A percentile compares a stretch with the other conserved stretches of the same genome.
Evolutionary conservation across 805 yeast genomes (phyloP).

Genomic region (Saturnispora kantuleensis): DNA sequence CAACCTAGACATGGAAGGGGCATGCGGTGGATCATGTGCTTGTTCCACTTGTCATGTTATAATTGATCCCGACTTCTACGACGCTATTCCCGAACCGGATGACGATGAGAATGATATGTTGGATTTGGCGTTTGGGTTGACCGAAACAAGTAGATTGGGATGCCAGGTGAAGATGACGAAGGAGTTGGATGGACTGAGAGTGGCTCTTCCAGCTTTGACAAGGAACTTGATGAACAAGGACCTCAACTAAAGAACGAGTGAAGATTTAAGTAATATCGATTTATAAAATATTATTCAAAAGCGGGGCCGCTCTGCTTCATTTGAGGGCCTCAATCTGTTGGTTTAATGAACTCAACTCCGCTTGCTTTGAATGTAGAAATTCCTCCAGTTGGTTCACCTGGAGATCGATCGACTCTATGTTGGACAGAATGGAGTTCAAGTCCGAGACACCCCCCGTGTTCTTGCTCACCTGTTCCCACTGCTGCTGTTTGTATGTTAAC

Average conservation of each 20-base stretch:
- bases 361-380: conserved; percentile 50
- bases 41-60: conserved; percentile 97
- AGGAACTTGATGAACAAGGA: conserved; percentile 80
- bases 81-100: conserved; percentile 83
- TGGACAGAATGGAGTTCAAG: conserved; percentile 45
- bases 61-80: conserved; percentile 91
- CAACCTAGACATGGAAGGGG: conserved; percentile 92
- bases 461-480: conserved; percentile 33
- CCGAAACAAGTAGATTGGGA: conserved; percentile 93
- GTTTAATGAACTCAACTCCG: conserved; percentile 45
- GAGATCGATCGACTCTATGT: conserved; percentile 59
- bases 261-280: neutral
- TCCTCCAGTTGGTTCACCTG: conserved; percentile 69
- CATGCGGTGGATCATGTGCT: conserved; percentile 99
- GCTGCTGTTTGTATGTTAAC: conserved; percentile 63
- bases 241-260: conserved; percentile 32
- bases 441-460: conserved; percentile 23
- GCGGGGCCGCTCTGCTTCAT: neutral
- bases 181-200: conserved; percentile 85
- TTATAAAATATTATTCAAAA: neutral
- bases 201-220: conserved; percentile 96
- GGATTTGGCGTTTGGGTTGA: conserved; percentile 92
- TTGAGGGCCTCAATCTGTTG: conserved; percentile 24
- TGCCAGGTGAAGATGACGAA: conserved; percentile 88
- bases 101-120: conserved; percentile 99